Conservation (phyloP, 148 eudicot genomes). For the Rhododendron molle region DNA sequence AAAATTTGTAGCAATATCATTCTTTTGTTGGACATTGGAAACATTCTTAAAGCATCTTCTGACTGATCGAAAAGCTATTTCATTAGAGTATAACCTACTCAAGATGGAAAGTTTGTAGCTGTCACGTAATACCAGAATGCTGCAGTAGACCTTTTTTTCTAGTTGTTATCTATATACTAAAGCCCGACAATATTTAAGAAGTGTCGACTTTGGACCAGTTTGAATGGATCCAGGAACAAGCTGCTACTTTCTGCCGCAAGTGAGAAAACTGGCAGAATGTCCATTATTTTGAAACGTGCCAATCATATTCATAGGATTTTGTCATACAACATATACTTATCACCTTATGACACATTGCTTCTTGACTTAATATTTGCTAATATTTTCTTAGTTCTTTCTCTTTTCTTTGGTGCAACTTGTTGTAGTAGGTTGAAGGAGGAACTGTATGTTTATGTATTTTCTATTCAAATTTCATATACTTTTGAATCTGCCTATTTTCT, state of each 20-base stretch:
- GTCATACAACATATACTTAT: neutral
- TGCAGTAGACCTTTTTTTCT: neutral
- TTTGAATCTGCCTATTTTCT: neutral
- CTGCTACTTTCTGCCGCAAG: neutral
- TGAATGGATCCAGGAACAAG: neutral
- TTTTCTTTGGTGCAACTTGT: neutral
- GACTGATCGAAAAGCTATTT: neutral
- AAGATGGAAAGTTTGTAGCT: slow-evolving; percentile 1
- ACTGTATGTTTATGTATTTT: neutral
- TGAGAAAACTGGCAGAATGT: neutral
- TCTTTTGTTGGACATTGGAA: neutral
- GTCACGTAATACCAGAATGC: neutral
- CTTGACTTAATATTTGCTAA: neutral
- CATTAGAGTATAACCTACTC: neutral
- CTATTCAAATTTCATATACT: neutral
- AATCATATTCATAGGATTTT: neutral
- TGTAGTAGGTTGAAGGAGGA: neutral
- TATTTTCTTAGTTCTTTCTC: neutral
- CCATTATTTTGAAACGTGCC: neutral
- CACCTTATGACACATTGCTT: neutral
- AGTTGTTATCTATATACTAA: neutral
- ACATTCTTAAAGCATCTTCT: neutral
- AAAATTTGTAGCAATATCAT: neutral
- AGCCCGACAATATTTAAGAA: neutral
- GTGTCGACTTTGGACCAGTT: neutral